Evolutionary conservation across 495 filamentous ascomycete species (phyloP).

Genomic region (Thozetella sp.): DNA sequence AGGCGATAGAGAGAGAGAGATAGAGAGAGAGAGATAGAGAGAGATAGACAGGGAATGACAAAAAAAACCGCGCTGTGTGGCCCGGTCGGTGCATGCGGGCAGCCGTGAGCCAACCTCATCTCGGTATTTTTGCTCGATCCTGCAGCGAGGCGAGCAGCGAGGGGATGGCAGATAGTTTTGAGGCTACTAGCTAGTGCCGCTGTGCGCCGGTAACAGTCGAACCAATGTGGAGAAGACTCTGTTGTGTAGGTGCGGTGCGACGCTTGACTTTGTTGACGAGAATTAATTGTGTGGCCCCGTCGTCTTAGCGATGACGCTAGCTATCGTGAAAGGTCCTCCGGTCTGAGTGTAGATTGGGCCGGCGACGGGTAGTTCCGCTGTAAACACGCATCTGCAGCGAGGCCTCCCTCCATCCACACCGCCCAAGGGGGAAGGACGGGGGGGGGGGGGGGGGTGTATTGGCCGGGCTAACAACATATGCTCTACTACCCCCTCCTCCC

Average conservation of each 20-base stretch:
- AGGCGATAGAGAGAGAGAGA: neutral
- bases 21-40: neutral
- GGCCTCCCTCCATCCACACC: neutral
- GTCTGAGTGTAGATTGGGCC: no score
- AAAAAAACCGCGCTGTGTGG: neutral
- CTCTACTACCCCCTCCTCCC: no score
- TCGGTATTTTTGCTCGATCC: slow-evolving; percentile 28
- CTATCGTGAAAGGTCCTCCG: no score
- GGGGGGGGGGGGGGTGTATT: neutral
- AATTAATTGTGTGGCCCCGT: slow-evolving; percentile 6
- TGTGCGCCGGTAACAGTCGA: slow-evolving; percentile 29
- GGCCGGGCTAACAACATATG: no score
- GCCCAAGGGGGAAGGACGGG: neutral
- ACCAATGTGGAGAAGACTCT: neutral
- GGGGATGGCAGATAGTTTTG: slow-evolving; percentile 2
- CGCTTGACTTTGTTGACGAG: no score
- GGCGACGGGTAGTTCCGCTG: no score
- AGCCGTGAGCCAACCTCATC: slow-evolving; percentile 28
- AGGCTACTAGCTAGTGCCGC: slow-evolving; percentile 15
- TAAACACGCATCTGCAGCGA: no score
- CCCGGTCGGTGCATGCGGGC: slow-evolving; percentile 16
- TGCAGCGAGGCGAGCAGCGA: slow-evolving; percentile 28
- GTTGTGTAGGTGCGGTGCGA: slow-evolving; percentile 6
- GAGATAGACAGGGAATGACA: neutral
- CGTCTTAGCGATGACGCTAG: no score